A percentile compares a stretch with the other conserved stretches of the same genome.
Conservation (phyloP, 306 rosid species). For the Cicer pinnatifidum region DNA sequence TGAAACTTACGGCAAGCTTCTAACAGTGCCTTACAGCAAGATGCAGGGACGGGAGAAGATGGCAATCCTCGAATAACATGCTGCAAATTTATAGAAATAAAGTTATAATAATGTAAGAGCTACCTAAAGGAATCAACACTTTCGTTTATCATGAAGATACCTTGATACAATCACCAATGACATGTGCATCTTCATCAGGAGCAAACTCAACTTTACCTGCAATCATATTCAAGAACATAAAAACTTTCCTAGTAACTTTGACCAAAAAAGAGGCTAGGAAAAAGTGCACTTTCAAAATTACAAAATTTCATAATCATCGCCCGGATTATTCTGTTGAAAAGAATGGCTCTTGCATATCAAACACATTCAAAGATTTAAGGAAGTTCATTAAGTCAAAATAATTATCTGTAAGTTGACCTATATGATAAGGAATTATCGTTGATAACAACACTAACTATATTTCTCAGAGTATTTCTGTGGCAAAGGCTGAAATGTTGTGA, state of each 20-base stretch:
- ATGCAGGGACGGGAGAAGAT: conserved; percentile 97
- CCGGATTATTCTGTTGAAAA: conserved; percentile 13
- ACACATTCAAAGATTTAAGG: conserved; percentile 24
- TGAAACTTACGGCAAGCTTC: conserved; percentile 83
- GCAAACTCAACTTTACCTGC: conserved; percentile 88
- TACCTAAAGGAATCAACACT: conserved; percentile 28
- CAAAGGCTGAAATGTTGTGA: not conserved
- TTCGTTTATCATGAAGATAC: conserved; percentile 50
- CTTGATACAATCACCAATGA: conserved; percentile 91
- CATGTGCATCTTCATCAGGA: conserved; percentile 88
- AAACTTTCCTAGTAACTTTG: conserved; percentile 34
- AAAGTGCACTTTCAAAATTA: conserved; percentile 21
- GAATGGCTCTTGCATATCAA: conserved; percentile 10
- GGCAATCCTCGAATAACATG: conserved; percentile 88
- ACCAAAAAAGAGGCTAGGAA: not conserved
- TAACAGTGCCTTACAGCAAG: conserved; percentile 94
- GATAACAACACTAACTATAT: conserved; percentile 31
- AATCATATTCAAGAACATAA: conserved; percentile 44
- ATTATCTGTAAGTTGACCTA: not conserved
- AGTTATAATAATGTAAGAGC: conserved; percentile 35
- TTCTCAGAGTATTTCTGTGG: conserved; percentile 16
- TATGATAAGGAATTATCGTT: conserved; percentile 9
- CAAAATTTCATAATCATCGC: conserved; percentile 23
- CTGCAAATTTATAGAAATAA: conserved; percentile 54
- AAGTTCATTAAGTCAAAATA: not conserved